A percentile compares a stretch with the other conserved stretches of the same genome.
These are phyloP conservation scores for Umbelopsis isabellina DNA, from an alignment of 192 early-diverging fungal genomes.

Conservation along the genomic window DNA sequence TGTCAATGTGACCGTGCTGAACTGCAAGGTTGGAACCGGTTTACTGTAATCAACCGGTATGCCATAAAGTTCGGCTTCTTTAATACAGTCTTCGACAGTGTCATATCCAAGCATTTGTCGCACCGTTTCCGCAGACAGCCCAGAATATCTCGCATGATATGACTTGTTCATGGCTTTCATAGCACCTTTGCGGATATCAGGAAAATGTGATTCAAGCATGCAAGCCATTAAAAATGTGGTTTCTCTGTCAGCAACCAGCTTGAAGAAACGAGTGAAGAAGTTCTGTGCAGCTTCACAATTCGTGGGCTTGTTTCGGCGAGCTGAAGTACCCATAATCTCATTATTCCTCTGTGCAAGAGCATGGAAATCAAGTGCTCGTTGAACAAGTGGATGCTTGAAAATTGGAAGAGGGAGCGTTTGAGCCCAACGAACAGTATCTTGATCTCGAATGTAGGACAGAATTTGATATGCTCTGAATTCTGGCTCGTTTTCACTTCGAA, in stretches of 20 bases:
- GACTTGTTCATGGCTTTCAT: conserved; percentile 74
- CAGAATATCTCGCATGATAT: conserved; percentile 42
- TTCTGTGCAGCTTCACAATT: conserved; percentile 64
- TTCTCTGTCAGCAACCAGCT: conserved; percentile 52
- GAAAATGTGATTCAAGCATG: conserved; percentile 76
- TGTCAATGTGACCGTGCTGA: neutral
- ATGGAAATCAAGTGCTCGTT: conserved; percentile 71
- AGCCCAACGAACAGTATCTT: conserved; percentile 69
- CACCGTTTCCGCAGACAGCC: conserved; percentile 31
- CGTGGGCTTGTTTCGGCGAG: conserved; percentile 44
- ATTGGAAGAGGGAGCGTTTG: conserved; percentile 60
- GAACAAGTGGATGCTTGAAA: conserved; percentile 64
- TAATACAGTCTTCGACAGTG: conserved; percentile 37
- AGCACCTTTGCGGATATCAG: conserved; percentile 71
- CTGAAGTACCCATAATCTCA: conserved; percentile 36
- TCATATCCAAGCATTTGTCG: conserved; percentile 42
- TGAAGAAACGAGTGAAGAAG: conserved; percentile 76
- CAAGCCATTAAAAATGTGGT: conserved; percentile 82
- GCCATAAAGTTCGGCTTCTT: conserved; percentile 41
- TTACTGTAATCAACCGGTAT: conserved; percentile 21
- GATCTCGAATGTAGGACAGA: conserved; percentile 70
- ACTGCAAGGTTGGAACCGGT: neutral
- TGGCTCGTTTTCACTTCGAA: conserved; percentile 74
- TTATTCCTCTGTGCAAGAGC: conserved; percentile 59
- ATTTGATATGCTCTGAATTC: conserved; percentile 93